Evolutionary conservation across 306 rosid genomes (phyloP).

Genomic region (Casuarina glauca): DNA sequence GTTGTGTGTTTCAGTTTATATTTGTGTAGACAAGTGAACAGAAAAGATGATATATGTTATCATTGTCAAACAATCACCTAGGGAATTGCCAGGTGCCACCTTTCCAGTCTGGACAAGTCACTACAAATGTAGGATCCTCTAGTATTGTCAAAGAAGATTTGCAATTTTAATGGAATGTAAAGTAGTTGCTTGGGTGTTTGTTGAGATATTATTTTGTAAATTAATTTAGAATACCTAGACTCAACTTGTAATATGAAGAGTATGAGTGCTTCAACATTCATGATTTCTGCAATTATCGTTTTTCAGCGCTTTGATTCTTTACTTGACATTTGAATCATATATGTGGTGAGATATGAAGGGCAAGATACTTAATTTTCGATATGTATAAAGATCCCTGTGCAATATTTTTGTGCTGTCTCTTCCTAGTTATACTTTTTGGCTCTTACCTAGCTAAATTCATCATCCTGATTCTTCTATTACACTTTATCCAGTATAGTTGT

Average conservation of each 20-base stretch:
- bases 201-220: not conserved
- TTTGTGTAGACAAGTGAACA: not conserved
- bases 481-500: not conserved
- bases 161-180: not conserved
- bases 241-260: not conserved
- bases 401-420: too few species aligned
- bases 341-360: not conserved
- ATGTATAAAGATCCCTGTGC: not conserved
- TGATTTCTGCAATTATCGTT: not conserved
- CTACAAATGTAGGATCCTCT: not conserved
- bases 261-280: not conserved
- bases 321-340: not conserved
- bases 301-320: not conserved
- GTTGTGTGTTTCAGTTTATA: too few species aligned
- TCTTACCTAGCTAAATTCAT: not conserved
- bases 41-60: not conserved
- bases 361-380: not conserved
- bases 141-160: not conserved
- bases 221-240: not conserved
- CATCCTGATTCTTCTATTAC: not conserved
- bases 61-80: not conserved
- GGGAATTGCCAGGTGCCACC: not conserved
- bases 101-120: not conserved
- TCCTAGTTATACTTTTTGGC: not conserved
- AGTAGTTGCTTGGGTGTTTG: not conserved